phyloP scores from a whole-genome alignment of 805 yeast genomes.

The Helenozyma rhizophorensis region DNA sequence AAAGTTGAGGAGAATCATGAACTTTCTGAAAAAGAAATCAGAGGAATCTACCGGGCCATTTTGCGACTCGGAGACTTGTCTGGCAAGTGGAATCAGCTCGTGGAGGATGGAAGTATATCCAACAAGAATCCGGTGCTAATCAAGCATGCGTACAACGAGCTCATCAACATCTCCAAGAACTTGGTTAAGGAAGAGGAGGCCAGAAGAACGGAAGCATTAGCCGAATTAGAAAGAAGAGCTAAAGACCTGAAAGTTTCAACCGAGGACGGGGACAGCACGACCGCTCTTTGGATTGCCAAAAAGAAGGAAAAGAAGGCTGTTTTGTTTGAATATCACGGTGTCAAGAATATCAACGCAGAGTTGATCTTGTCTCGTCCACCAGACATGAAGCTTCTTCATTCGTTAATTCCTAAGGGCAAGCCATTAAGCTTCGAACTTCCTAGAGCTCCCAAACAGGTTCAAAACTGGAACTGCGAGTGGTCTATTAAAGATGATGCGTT shows the following conservation, averaged over 20 bases:
- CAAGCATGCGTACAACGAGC: constrained; percentile 70
- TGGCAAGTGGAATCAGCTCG: constrained; percentile 75
- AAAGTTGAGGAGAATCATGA: constrained; percentile 39
- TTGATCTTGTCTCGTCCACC: constrained; percentile 74
- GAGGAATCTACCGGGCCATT: constrained; percentile 80
- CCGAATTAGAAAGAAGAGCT: constrained; percentile 58
- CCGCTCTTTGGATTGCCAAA: constrained; percentile 55
- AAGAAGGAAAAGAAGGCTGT: constrained; percentile 87
- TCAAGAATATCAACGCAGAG: constrained; percentile 88
- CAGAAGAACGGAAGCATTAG: constrained; percentile 51
- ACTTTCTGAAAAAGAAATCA: constrained; percentile 79
- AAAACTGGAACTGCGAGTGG: constrained; percentile 93
- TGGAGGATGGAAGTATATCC: constrained; percentile 85
- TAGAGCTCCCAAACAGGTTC: constrained; percentile 69
- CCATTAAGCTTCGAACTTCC: constrained; percentile 59
- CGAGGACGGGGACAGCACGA: constrained; percentile 41
- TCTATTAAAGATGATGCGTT: constrained; percentile 75
- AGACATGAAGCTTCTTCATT: constrained; percentile 69
- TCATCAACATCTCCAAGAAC: constrained; percentile 57
- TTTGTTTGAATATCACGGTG: constrained; percentile 81
- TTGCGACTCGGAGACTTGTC: constrained; percentile 76
- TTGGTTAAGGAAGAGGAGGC: constrained; percentile 62
- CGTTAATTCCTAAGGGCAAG: constrained; percentile 48
- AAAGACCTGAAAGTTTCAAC: constrained; percentile 43
- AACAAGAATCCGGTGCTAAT: constrained; percentile 78